Evolutionary conservation across 345 rosid genomes (phyloP), one percentile per base, ranked within the genome.

Genomic region (Syzygium aromaticum): DNA sequence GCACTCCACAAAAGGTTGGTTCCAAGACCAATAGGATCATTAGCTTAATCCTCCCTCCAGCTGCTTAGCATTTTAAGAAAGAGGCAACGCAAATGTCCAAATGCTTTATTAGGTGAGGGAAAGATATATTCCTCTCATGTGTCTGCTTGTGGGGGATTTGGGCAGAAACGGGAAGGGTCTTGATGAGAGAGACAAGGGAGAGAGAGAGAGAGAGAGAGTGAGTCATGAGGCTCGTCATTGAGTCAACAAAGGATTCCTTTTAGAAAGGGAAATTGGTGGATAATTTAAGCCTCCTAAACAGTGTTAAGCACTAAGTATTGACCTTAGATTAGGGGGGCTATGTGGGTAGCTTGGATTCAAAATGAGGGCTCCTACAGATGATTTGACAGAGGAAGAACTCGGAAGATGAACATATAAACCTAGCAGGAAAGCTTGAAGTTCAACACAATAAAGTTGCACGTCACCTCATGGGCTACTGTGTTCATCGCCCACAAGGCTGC

Each of bases 101-200:
- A 83, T 86, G 90, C 92, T 91, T 92, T 90, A 87, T 89, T 91
- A 93, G 92, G 93, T 93, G 67, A 88, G 88, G 54, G 52, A 86
- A 86, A 52, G 49, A 33, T 38, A 64, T 86, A 86, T 86, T 92
- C 88, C 88, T 64, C 80, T 61, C 86, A 56, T 78, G 77, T 88
- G 88, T 88, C 88, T 85, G 67, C 77, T 84, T 77, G 87, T 87
- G 87, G 88, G 49, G 82, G 82, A 38, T 38, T 73, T 19, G 27
- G 49, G 82, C 38, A 73, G 82, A 73, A 73, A 73, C 27, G 14
- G 80, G 82, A 73, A 73, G 82, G 49, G 82, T 33, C 38, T 73
- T 73, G 49, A 33, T 73, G 28, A 5, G 22, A 84, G 23, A 33
- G 51, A 52, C 40, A 53, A 4, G 5, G 5, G 87, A 84, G 86